A percentile compares a stretch with the other conserved stretches of the same genome.
Conservation (phyloP, 2,329 filamentous ascomycete species). For the Fusarium devonianum region DNA sequence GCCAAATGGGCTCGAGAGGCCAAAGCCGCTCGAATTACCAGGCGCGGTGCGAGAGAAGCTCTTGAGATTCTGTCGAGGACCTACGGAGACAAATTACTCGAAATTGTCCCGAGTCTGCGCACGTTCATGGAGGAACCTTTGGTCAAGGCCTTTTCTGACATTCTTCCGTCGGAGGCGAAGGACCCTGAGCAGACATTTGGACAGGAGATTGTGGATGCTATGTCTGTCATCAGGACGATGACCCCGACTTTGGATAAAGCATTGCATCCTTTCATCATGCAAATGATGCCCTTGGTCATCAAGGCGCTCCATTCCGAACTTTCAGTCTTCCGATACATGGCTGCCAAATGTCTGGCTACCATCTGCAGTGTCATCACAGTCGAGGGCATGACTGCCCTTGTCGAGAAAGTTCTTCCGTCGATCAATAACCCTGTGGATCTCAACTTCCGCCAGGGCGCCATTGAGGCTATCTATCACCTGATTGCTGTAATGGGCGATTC, state of each 20-base stretch:
- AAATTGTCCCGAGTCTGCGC: constrained; percentile 83
- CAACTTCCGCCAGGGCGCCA: constrained; percentile 88
- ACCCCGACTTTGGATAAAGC: constrained; percentile 84
- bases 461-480: constrained; percentile 94
- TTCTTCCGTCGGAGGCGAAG: constrained; percentile 75
- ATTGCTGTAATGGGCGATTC: constrained; percentile 98
- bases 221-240: constrained; percentile 91
- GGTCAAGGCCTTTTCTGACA: constrained; percentile 72
- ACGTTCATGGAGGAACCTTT: constrained; percentile 84
- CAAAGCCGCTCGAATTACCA: constrained; percentile 85
- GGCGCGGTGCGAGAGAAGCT: constrained; percentile 92
- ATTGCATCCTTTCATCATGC: constrained; percentile 81
- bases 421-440: constrained; percentile 92
- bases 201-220: constrained; percentile 90
- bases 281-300: constrained; percentile 83
- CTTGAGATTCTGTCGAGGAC: constrained; percentile 83
- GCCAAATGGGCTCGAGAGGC: constrained; percentile 90
- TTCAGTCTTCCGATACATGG: constrained; percentile 94
- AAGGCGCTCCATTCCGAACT: constrained; percentile 87
- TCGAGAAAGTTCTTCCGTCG: constrained; percentile 89
- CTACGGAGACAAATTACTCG: constrained; percentile 80
- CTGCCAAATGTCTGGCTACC: constrained; percentile 95
- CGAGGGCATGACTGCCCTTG: constrained; percentile 93
- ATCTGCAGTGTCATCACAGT: constrained; percentile 97
- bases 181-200: constrained; percentile 79